Evolutionary conservation across 176 grass and related monocot genomes (phyloP).

Genomic region (Cenchrus fungigraminus): DNA sequence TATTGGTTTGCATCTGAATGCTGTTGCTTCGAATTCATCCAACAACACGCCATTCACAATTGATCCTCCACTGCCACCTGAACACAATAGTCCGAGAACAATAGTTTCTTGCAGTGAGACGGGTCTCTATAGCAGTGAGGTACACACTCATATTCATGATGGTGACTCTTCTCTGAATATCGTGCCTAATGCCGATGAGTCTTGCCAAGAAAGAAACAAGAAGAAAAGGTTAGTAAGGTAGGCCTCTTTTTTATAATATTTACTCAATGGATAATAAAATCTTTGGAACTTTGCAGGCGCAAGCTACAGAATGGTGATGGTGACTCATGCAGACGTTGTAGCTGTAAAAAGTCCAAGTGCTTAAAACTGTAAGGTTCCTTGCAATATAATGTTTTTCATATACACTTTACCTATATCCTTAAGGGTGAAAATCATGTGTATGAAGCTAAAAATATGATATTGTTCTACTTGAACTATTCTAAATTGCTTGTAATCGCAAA

Average conservation of each 20-base stretch:
- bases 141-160: slow-evolving; percentile 5
- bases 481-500: background rate
- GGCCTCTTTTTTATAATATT: background rate
- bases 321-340: slow-evolving; percentile 82
- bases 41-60: slow-evolving; percentile 32
- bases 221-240: slow-evolving; percentile 71
- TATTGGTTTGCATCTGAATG: slow-evolving; percentile 89
- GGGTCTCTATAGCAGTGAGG: background rate
- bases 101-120: slow-evolving; percentile 20
- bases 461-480: background rate
- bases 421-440: background rate
- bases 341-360: slow-evolving; percentile 98
- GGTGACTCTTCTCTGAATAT: slow-evolving; percentile 39
- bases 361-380: slow-evolving; percentile 82
- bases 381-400: slow-evolving; percentile 1
- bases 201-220: slow-evolving; percentile 53
- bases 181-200: slow-evolving; percentile 19
- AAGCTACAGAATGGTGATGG: slow-evolving; percentile 73
- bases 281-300: slow-evolving; percentile 47
- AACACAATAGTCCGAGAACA: slow-evolving; percentile 13
- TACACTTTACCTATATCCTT: background rate
- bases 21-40: slow-evolving; percentile 52
- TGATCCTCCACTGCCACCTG: slow-evolving; percentile 9
- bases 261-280: slow-evolving; percentile 29
- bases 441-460: background rate